phyloP scores from a whole-genome alignment of 169 alveolate genomes.

The Babesia caballi region DNA sequence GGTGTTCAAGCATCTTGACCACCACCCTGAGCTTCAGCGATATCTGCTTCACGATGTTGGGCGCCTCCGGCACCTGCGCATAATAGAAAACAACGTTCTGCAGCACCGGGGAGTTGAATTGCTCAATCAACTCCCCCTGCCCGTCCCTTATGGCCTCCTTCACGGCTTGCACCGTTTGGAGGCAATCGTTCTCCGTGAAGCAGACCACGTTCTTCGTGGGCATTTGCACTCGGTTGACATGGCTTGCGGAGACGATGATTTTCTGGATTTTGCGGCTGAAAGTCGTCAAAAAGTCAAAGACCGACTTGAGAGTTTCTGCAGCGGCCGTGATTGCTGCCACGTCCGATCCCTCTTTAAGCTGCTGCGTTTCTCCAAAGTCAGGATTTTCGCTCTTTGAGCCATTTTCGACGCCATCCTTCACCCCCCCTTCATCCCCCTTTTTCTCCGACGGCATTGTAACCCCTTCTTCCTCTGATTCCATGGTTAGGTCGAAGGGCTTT shows the following conservation, averaged over 20 bases:
- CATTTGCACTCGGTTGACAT: constrained; percentile 30
- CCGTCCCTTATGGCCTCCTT: background rate
- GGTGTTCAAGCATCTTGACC: background rate
- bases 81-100: constrained; percentile 23
- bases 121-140: background rate
- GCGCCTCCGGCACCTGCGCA: constrained; percentile 55
- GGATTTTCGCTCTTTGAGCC: too few relatives aligned
- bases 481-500: too few relatives aligned
- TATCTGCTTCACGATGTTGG: constrained; percentile 60
- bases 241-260: constrained; percentile 55
- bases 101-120: constrained; percentile 18
- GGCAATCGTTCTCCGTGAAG: constrained; percentile 12
- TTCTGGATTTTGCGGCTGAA: constrained; percentile 5
- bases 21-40: constrained; percentile 25
- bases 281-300: background rate
- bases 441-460: too few relatives aligned
- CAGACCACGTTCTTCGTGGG: background rate
- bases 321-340: too few relatives aligned
- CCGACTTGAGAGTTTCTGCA: background rate
- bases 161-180: background rate
- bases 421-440: too few relatives aligned
- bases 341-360: too few relatives aligned
- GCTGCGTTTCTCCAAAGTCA: too few relatives aligned
- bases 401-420: background rate
- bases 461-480: background rate